Conservation (phyloP, 192 early-diverging fungal genomes). For the Umbelopsis vinacea region DNA sequence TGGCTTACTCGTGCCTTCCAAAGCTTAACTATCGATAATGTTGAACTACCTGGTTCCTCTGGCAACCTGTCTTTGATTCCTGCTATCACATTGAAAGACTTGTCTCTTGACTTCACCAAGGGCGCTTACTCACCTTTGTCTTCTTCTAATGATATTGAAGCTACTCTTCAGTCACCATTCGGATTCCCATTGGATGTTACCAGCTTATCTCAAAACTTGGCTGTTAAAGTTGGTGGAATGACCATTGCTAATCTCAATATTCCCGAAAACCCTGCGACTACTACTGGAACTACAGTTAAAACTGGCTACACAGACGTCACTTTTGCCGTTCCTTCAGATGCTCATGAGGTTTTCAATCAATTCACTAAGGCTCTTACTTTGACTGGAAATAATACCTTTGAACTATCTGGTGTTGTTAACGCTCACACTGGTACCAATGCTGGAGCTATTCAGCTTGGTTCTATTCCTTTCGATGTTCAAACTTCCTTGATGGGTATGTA, state of each 20-base stretch:
- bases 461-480: slow-evolving; percentile 45
- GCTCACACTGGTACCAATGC: slow-evolving; percentile 36
- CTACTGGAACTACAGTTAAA: slow-evolving; percentile 16
- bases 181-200: slow-evolving; percentile 42
- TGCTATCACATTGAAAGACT: slow-evolving; percentile 43
- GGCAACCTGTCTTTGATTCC: slow-evolving; percentile 42
- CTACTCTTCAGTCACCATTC: slow-evolving; percentile 42
- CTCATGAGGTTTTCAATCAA: slow-evolving; percentile 25
- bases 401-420: slow-evolving; percentile 34
- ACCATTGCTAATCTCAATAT: slow-evolving; percentile 35
- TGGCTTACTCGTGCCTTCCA: slow-evolving; percentile 53
- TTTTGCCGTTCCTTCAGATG: slow-evolving; percentile 26
- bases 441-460: slow-evolving; percentile 42
- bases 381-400: slow-evolving; percentile 25
- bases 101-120: slow-evolving; percentile 53
- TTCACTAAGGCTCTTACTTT: slow-evolving; percentile 41
- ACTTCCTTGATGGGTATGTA: slow-evolving; percentile 39
- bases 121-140: slow-evolving; percentile 49
- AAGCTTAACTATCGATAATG: slow-evolving; percentile 39
- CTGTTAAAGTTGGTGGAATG: slow-evolving; percentile 26
- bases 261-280: slow-evolving; percentile 33
- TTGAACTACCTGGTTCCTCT: slow-evolving; percentile 39
- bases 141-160: slow-evolving; percentile 45
- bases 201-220: slow-evolving; percentile 29
- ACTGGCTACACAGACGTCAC: slow-evolving; percentile 35